Base-by-base conservation (phyloP, 2,329 filamentous ascomycete species). In the Colletotrichum musicola region DNA sequence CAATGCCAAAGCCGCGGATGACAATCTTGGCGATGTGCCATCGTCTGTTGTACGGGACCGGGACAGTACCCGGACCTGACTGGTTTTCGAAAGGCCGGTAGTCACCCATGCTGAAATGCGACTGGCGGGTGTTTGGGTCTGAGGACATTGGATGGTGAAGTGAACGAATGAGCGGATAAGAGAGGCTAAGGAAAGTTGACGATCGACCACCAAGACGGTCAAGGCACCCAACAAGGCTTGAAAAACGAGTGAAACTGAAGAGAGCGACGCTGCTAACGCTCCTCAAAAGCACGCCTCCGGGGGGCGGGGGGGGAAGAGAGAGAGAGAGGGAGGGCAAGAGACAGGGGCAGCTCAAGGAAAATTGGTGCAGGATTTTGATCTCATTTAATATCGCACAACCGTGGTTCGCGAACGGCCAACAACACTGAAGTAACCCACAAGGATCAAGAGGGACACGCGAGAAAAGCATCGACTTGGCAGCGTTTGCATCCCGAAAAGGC, bases 21-120 rank as follows among this genome's bases (percentile, higher is more conserved):
- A 67, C 72, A 38, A 77, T 56, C 72, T 80, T 81, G 60, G 74
- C 71, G 10, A 73, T 70, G 53, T 74, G 72, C 77, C 77, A 78
- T 4, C 56, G 57, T 44, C 54, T 72, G 68, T 44, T 70, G 47
- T 62, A 72, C 10, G 44, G 57, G 6, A 53, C 53, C 44, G 50
- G 14, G 25, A 25, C 22, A 25, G 22, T 25, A 25, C 18, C 44
- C 67, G 53, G 42, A 25, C n/a, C 40, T 7, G 5, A 22, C 25
- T 67, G 69, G n/a, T 42, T n/a, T 20, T 63, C 35, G 12, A 68
- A 50, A 16, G 64, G 68, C 22, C 38, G 60, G 40, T 62, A 55
- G 16, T 49, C 40, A 72, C 40, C 62, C 62, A 62, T 5, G 64
- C 54, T 12, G 25, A 51, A 18, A 18, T 68, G 63, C 51, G 53